Evolutionary conservation across 2,329 filamentous ascomycete species (phyloP).

Genomic region (Orbilia javanica): DNA sequence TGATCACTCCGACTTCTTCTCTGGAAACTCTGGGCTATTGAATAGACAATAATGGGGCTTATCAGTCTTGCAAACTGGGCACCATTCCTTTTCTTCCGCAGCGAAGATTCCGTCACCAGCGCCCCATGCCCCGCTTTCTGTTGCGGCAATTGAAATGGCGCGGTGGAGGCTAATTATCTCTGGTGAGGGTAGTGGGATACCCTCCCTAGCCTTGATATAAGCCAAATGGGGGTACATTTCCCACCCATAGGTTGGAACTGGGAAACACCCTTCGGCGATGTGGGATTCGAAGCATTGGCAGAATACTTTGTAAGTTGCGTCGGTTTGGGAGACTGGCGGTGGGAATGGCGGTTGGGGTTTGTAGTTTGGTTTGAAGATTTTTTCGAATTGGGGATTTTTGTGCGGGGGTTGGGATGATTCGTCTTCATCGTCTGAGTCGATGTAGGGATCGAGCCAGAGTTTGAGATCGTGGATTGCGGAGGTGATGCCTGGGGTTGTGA

Average conservation of each 20-base stretch:
- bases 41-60: constrained; percentile 30
- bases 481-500: constrained; percentile 15
- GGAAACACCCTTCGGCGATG: constrained; percentile 1
- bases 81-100: not conserved
- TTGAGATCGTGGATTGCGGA: constrained; percentile 29
- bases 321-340: not conserved
- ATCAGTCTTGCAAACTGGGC: not conserved
- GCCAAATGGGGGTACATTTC: constrained; percentile 31
- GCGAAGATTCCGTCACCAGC: constrained; percentile 27
- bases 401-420: not conserved
- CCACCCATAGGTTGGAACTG: not conserved
- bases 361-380: not conserved
- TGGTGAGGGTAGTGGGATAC: constrained; percentile 8
- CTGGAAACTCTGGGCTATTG: not conserved
- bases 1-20: not conserved
- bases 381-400: not conserved
- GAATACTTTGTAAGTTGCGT: constrained; percentile 14
- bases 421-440: not conserved
- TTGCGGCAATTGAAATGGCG: constrained; percentile 27
- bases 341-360: not conserved
- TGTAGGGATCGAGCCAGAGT: constrained; percentile 26
- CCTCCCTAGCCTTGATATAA: not conserved
- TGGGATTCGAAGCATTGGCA: constrained; percentile 33
- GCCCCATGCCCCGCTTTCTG: constrained; percentile 35
- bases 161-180: constrained; percentile 27